Percentiles rank a stretch among this genome's conserved stretches.
Conservation (phyloP, 2,329 filamentous ascomycete species). For the Epicoccum nigrum region DNA sequence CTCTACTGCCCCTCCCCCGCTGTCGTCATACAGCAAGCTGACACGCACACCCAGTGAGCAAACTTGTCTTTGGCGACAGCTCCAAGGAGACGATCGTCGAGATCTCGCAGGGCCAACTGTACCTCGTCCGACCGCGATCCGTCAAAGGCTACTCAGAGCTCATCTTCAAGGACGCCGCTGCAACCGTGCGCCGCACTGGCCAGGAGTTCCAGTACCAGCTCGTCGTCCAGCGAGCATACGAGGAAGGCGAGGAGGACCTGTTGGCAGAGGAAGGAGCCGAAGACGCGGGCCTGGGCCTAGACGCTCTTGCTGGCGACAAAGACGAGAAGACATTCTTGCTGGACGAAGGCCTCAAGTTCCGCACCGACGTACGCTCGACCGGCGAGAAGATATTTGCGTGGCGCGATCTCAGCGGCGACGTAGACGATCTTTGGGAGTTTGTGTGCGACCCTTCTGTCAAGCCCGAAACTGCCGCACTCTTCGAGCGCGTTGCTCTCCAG, state of each 20-base stretch:
- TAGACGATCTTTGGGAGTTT: conserved; percentile 96
- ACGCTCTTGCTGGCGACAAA: conserved; percentile 77
- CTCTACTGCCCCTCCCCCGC: conserved; percentile 37
- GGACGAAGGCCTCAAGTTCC: conserved; percentile 89
- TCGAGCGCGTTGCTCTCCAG: conserved; percentile 82
- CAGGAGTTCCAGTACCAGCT: conserved; percentile 98
- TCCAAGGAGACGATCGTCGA: conserved; percentile 94
- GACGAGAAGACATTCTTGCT: conserved; percentile 98
- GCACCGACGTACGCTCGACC: conserved; percentile 78
- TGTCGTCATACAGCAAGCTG: conserved; percentile 28
- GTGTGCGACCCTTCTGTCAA: conserved; percentile 81
- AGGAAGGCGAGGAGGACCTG: conserved; percentile 94
- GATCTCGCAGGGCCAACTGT: conserved; percentile 93
- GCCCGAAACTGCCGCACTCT: conserved; percentile 74
- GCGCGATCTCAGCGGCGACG: conserved; percentile 92
- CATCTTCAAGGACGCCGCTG: conserved; percentile 96
- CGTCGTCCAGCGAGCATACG: conserved; percentile 93
- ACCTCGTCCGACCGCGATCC: conserved; percentile 91
- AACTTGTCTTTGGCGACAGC: conserved; percentile 87
- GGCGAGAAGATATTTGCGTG: conserved; percentile 90
- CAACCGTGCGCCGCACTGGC: conserved; percentile 88
- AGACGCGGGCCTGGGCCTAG: conserved; percentile 73
- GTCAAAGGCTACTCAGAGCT: conserved; percentile 98
- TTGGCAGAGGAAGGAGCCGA: conserved; percentile 88
- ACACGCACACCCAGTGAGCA: conserved; percentile 69